phyloP scores from a whole-genome alignment of 2,329 filamentous ascomycete species.

The Pseudocercospora musae region DNA sequence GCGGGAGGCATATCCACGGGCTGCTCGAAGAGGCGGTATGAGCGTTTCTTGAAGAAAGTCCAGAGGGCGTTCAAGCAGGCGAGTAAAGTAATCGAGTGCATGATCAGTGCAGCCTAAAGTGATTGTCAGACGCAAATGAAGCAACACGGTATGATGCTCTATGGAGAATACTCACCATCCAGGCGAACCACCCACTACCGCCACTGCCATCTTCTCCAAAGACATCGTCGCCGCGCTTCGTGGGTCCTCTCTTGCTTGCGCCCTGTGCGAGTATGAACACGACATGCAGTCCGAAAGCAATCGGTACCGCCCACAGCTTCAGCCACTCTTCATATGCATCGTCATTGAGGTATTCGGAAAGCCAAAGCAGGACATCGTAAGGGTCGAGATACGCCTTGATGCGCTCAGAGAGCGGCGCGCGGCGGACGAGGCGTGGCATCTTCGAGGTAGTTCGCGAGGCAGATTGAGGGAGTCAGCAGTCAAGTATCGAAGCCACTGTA shows the following conservation, averaged over 20 bases:
- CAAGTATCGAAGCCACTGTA: not conserved
- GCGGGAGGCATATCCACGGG: conserved; percentile 71
- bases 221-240: conserved; percentile 63
- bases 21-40: conserved; percentile 88
- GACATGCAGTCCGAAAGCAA: conserved; percentile 75
- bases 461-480: not conserved
- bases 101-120: conserved; percentile 54
- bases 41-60: conserved; percentile 74
- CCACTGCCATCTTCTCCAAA: conserved; percentile 57
- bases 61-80: conserved; percentile 77
- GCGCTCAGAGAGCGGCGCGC: conserved; percentile 74
- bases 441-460: not conserved
- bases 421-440: conserved; percentile 80
- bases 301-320: conserved; percentile 68
- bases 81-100: conserved; percentile 64
- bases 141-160: not conserved
- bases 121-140: not conserved
- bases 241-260: conserved; percentile 42
- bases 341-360: conserved; percentile 89
- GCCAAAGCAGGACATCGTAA: conserved; percentile 83
- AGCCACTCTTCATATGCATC: conserved; percentile 80
- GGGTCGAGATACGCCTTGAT: conserved; percentile 78
- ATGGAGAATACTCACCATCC: conserved; percentile 52
- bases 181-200: conserved; percentile 64
- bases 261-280: conserved; percentile 78